Evolutionary conservation across 1,284 basidiomycete species (phyloP), one percentile per base, ranked within the genome.

Genomic region (Tylopilus orsonianus): DNA sequence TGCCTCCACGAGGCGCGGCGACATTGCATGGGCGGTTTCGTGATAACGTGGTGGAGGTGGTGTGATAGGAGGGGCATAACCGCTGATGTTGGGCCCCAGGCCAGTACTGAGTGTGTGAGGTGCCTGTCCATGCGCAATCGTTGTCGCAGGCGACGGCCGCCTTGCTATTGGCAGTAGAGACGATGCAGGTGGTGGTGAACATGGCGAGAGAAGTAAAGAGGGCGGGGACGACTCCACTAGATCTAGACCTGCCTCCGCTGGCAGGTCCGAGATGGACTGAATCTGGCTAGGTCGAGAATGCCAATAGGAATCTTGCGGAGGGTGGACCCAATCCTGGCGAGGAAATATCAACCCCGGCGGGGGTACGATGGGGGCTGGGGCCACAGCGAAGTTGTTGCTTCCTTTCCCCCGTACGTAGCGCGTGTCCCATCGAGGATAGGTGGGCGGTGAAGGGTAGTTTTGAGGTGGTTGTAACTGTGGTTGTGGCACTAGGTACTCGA

Each of bases 271-370:
- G 14, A 44, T 23, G 12, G 61, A 8, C 1, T 32, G 27, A 9
- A 51, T 27, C 20, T 41, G 59, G 32, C 33, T 13, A 1, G 46
- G 22, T 5, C 44, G 14, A 40, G 37, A 13, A 3, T 52, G 44
- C 51, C 58, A 33, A 41, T 57, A 47, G 26, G 33, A 37, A 5
- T 64, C 58, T 41, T 49, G 52, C 5, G 60, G 39, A 0, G 48
- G 27, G 22, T 23, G 34, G 2, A n/a, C 48, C 64, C 64, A 46
- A n/a, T 59, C 62, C 44, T 56, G 39, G 8, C 20, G 23, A 4
- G 64, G 57, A 44, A 66, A 54, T n/a, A 66, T 50, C 34, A 61
- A 49, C 18, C 61, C 61, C 9, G 61, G 64, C 18, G 64, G 64
- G 32, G 61, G 61, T 5, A 65, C 41, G 23, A 61, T 48, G 16